These are phyloP conservation scores for Sclerotinia spermophila DNA, from an alignment of 2,329 filamentous ascomycete genomes.

Conservation along the genomic window DNA sequence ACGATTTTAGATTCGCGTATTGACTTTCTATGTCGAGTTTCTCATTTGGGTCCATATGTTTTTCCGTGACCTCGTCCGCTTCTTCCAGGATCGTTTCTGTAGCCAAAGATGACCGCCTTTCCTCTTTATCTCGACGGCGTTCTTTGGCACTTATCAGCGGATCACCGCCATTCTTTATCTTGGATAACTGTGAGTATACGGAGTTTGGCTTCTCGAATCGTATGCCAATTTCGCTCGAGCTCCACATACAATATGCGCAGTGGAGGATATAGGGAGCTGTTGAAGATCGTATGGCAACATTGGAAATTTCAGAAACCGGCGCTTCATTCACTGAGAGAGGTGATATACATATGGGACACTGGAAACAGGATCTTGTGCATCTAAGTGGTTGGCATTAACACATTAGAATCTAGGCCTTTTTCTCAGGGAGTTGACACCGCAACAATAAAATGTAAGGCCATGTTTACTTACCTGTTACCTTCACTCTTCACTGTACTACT, in stretches of 20 bases:
- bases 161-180: conserved; percentile 60
- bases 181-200: conserved; percentile 75
- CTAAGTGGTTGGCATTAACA: conserved; percentile 43
- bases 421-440: not conserved
- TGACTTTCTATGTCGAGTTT: conserved; percentile 61
- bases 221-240: conserved; percentile 81
- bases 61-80: conserved; percentile 37
- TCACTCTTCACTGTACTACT: conserved; percentile 90
- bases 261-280: conserved; percentile 68
- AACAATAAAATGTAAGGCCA: not conserved
- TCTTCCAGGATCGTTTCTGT: conserved; percentile 31
- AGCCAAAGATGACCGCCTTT: conserved; percentile 27
- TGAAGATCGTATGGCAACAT: conserved; percentile 36
- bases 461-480: conserved; percentile 79
- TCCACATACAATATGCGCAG: conserved; percentile 93
- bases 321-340: conserved; percentile 64
- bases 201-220: conserved; percentile 86
- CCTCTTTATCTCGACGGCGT: conserved; percentile 31
- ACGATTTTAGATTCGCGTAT: conserved; percentile 70
- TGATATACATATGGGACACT: conserved; percentile 84
- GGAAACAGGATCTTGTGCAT: conserved; percentile 92
- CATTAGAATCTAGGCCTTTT: not conserved
- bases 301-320: conserved; percentile 53
- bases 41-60: conserved; percentile 36
- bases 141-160: conserved; percentile 49